Conservation (phyloP, 2,329 filamentous ascomycete genomes). For the Pochonia chlamydosporia region DNA sequence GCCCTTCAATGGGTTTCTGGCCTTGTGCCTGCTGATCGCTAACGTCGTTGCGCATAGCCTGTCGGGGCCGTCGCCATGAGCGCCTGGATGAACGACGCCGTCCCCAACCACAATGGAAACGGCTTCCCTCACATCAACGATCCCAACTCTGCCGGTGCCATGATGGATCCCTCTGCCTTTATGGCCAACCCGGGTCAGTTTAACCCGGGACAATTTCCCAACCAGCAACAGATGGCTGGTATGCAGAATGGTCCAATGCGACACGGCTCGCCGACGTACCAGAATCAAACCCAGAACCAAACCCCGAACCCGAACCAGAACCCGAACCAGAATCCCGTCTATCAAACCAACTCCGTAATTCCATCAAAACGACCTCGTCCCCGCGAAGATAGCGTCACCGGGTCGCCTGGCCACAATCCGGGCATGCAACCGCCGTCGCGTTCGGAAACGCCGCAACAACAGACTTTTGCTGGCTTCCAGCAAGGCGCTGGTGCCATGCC, state of each 20-base stretch:
- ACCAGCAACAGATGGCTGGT: constrained; percentile 47
- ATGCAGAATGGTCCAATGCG: constrained; percentile 82
- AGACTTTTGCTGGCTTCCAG: constrained; percentile 66
- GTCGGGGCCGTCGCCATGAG: constrained; percentile 55
- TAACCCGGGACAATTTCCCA: constrained; percentile 54
- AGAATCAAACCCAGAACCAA: constrained; percentile 38
- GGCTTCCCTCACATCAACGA: constrained; percentile 61
- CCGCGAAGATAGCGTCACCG: constrained; percentile 75
- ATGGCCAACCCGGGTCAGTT: constrained; percentile 57
- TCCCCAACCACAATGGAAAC: constrained; percentile 66
- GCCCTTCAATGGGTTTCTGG: constrained; percentile 34
- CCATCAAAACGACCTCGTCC: constrained; percentile 84
- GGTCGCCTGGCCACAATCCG: constrained; percentile 72
- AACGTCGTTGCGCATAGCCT: constrained; percentile 37
- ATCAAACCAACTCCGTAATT: constrained; percentile 79
- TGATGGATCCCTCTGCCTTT: constrained; percentile 62
- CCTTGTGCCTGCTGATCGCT: constrained; percentile 35
- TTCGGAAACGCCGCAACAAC: constrained; percentile 85
- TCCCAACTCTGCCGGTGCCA: constrained; percentile 48
- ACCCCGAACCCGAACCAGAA: constrained; percentile 8
- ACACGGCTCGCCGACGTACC: constrained; percentile 72
- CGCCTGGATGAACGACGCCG: constrained; percentile 67
- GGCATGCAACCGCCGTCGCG: constrained; percentile 75
- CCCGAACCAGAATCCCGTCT: constrained; percentile 44
- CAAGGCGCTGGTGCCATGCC: constrained; percentile 55